Percentiles rank a stretch among this genome's conserved stretches.
These are phyloP conservation scores for Neostapfia colusana DNA, from an alignment of 176 grass and related monocot species.

Conservation along the genomic window DNA sequence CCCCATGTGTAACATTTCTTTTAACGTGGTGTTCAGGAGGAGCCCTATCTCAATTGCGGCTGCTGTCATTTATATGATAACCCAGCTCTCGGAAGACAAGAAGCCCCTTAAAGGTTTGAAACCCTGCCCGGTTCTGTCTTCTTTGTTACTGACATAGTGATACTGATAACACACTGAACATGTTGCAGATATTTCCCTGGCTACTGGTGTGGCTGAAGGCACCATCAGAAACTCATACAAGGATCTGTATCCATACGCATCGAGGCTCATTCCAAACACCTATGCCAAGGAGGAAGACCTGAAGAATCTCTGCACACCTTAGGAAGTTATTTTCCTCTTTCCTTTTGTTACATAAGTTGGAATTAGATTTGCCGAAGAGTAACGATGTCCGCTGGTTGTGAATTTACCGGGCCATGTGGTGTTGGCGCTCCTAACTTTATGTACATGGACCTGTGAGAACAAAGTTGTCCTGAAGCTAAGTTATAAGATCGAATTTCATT, in stretches of 20 bases:
- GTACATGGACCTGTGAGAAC: constrained; percentile 32
- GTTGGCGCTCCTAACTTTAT: constrained; percentile 29
- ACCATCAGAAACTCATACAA: constrained; percentile 96
- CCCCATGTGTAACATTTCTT: constrained; percentile 21
- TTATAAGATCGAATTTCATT: constrained; percentile 21
- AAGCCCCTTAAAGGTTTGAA: constrained; percentile 80
- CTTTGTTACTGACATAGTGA: background rate
- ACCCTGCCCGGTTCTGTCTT: background rate
- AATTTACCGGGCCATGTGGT: constrained; percentile 39
- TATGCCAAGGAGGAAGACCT: constrained; percentile 88
- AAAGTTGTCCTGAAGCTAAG: constrained; percentile 33
- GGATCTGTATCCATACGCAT: constrained; percentile 76
- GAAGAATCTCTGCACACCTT: constrained; percentile 84
- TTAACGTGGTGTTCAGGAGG: constrained; percentile 56
- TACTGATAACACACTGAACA: background rate
- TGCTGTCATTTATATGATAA: constrained; percentile 96
- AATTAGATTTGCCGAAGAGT: constrained; percentile 46
- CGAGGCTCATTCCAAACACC: constrained; percentile 72
- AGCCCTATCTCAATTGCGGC: constrained; percentile 88
- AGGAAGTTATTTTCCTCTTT: constrained; percentile 15
- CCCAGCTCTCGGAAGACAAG: constrained; percentile 88
- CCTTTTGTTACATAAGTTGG: constrained; percentile 35
- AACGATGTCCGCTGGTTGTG: constrained; percentile 21
- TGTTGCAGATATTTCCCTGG: constrained; percentile 79
- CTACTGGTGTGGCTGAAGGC: constrained; percentile 86